Base-by-base conservation (phyloP, 495 filamentous ascomycete genomes). In the Beverwykella pulmonaria region DNA sequence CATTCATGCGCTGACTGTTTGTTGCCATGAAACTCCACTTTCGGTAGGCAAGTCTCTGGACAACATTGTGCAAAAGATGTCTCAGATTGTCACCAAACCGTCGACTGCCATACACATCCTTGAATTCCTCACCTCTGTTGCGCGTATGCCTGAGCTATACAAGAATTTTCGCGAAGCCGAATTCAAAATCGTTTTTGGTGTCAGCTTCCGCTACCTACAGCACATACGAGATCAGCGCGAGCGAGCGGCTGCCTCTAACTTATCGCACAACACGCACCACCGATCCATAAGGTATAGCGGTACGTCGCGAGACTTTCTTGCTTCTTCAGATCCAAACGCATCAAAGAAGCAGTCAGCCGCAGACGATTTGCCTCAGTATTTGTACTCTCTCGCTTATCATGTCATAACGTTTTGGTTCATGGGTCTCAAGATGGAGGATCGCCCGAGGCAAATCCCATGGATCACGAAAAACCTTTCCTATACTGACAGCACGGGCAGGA, bases 391-490 rank as follows among this genome's bases (percentile, higher is more conserved):
- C 25, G 93, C 94, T 6, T 96, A 96, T 74, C 92, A 98, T 75
- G 92, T 96, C 69, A 92, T 98, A 69, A 90, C 91, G 2, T 96
- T 96, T 71, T 99, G 95, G 95, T 98, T 96, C 75, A 79, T 98
- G 56, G 89, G 91, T 7, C 74, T 98, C 63, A 92, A 90, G 74
- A 82, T 97, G 32, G 81, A 87, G 44, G 92, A 97, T 67, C 88
- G 95, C 27, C 83, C 86, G 19, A 91, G 86, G 64, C 89, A 95
- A 63, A 90, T 96, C 49, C 85, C 86, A 49, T 97, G 92, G 92
- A 96, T 98, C 65, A 88, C 90, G n/a, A 92, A 89, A 73, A 89
- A 90, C 62, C 82, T 99, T 29, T 89, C 90, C 59, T 86, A 82
- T 58, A 84, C 82, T 3, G 90, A 96, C 69, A 83, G 84, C 19